Conservation (phyloP, 768 basidiomycete species). For the Butyriboletus loyo region DNA sequence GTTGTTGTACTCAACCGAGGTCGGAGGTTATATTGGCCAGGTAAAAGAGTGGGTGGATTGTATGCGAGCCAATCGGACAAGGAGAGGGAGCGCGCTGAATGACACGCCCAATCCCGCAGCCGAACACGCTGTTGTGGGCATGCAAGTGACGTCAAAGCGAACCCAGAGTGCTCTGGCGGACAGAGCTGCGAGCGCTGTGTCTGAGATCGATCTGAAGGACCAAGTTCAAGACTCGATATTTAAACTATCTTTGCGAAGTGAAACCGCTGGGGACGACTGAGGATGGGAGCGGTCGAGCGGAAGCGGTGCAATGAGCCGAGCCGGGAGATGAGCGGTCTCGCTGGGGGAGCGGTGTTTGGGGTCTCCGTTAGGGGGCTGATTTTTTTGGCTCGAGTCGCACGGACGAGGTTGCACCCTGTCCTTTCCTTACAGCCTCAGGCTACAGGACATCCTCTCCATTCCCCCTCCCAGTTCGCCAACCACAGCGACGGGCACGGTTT, state of each 20-base stretch:
- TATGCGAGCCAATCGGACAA: neutral
- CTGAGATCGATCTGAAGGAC: neutral
- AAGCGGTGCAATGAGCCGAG: slow-evolving; percentile 3
- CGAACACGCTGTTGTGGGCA: slow-evolving; percentile 6
- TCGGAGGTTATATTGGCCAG: neutral
- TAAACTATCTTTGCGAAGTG: neutral
- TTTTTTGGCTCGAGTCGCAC: slow-evolving; percentile 35
- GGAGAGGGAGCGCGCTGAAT: neutral
- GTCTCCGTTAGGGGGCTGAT: slow-evolving; percentile 23
- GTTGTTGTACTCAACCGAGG: neutral
- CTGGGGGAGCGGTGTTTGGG: slow-evolving; percentile 24
- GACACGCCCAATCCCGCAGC: neutral
- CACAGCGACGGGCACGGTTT: slow-evolving; percentile 36
- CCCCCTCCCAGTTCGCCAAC: slow-evolving; percentile 32
- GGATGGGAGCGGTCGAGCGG: neutral
- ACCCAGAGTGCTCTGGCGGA: neutral
- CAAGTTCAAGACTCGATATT: neutral
- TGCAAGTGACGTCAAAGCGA: slow-evolving; percentile 7
- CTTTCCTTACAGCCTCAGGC: slow-evolving; percentile 39
- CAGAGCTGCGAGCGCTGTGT: neutral
- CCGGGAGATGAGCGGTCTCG: slow-evolving; percentile 8
- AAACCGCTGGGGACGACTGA: too few species aligned
- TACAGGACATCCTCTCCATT: slow-evolving; percentile 29
- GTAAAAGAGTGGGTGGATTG: neutral
- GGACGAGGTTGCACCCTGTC: slow-evolving; percentile 32